These are phyloP conservation scores for Ascosphaera apis DNA, from an alignment of 2,329 filamentous ascomycete species.

Conservation along the genomic window DNA sequence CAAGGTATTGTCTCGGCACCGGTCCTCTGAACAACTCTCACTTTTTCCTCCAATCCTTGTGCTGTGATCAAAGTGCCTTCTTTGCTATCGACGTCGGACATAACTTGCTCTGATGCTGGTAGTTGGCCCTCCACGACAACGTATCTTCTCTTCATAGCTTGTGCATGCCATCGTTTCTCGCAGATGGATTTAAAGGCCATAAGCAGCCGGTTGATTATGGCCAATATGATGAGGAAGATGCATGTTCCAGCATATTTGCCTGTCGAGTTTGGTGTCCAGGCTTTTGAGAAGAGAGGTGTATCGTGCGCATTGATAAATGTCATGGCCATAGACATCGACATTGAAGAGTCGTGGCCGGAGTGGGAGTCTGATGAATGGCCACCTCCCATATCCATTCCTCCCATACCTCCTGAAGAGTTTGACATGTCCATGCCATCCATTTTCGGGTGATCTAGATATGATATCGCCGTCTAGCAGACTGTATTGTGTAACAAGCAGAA, in stretches of 20 bases:
- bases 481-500: neutral
- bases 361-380: constrained; percentile 3
- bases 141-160: constrained; percentile 52
- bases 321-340: constrained; percentile 14
- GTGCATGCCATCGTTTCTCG: constrained; percentile 43
- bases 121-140: constrained; percentile 45
- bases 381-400: constrained; percentile 3
- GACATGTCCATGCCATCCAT: neutral
- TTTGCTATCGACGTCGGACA: constrained; percentile 37
- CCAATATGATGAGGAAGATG: constrained; percentile 68
- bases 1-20: constrained; percentile 38
- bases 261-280: constrained; percentile 49
- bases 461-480: neutral
- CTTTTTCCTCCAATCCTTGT: constrained; percentile 61
- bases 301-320: constrained; percentile 26
- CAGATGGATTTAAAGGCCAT: constrained; percentile 42
- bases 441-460: neutral
- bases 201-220: constrained; percentile 43
- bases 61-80: constrained; percentile 42
- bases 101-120: constrained; percentile 33
- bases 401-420: neutral
- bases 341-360: constrained; percentile 4
- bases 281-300: constrained; percentile 41
- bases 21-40: constrained; percentile 42
- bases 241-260: constrained; percentile 72